Percentiles rank a stretch among this genome's conserved stretches.
Conservation (phyloP, 2,329 filamentous ascomycete species). For the Onygenales sp. region DNA sequence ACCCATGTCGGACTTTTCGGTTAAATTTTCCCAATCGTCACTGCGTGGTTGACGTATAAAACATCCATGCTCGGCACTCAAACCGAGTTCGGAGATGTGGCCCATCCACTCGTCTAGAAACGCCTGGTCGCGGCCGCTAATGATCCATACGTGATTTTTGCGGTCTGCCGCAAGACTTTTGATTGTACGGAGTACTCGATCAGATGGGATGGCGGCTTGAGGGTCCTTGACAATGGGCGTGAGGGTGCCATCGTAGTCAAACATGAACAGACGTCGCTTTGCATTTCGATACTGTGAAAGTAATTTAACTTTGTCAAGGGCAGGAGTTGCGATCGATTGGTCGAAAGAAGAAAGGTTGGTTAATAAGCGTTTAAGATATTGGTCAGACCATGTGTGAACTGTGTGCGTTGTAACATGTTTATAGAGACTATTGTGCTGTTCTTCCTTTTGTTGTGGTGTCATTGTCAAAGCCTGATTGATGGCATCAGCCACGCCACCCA, state of each 20-base stretch:
- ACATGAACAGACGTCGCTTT: constrained; percentile 84
- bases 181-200: constrained; percentile 69
- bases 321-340: constrained; percentile 66
- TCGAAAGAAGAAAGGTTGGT: constrained; percentile 70
- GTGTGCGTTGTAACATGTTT: constrained; percentile 76
- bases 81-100: constrained; percentile 80
- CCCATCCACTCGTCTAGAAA: constrained; percentile 88
- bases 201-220: constrained; percentile 76
- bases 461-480: constrained; percentile 76
- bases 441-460: constrained; percentile 53
- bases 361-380: constrained; percentile 68
- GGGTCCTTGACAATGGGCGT: constrained; percentile 93
- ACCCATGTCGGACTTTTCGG: constrained; percentile 77
- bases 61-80: constrained; percentile 93
- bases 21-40: constrained; percentile 78
- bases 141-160: constrained; percentile 92
- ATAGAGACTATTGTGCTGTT: constrained; percentile 68
- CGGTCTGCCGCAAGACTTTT: constrained; percentile 70
- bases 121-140: constrained; percentile 84
- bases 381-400: constrained; percentile 75
- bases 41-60: constrained; percentile 77
- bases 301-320: constrained; percentile 65
- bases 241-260: constrained; percentile 95
- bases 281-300: constrained; percentile 65
- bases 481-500: constrained; percentile 70